Conservation (phyloP, 2,329 filamentous ascomycete species). For the Penicillium sp. region DNA sequence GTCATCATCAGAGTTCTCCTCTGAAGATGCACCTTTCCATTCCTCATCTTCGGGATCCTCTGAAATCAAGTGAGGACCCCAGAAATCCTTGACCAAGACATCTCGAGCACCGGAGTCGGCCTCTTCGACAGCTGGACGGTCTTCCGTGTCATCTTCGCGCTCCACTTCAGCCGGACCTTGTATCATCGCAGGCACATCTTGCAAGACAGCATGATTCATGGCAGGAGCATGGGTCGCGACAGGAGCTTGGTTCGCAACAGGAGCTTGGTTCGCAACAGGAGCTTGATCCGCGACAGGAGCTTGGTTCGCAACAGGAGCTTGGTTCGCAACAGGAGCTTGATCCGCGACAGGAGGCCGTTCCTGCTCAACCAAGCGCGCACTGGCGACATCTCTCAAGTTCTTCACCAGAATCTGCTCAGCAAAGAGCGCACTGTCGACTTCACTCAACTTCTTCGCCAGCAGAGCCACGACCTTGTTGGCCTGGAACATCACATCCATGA, state of each 20-base stretch:
- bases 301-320: no score
- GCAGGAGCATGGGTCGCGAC: no score
- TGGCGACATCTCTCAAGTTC: no score
- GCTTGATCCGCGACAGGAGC: no score
- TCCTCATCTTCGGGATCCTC: background rate
- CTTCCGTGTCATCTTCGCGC: background rate
- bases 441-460: background rate
- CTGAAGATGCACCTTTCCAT: background rate
- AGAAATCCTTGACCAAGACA: background rate
- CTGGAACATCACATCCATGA: constrained; percentile 2
- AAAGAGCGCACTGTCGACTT: background rate
- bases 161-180: background rate
- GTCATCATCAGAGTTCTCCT: background rate
- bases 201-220: background rate
- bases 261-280: no score
- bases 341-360: no score
- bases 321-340: no score
- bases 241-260: no score
- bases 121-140: background rate
- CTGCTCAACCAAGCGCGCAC: no score
- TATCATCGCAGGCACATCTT: background rate
- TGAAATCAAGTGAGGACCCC: background rate
- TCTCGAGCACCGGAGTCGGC: background rate
- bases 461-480: background rate
- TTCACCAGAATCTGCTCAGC: background rate